Evolutionary conservation across 805 yeast species (phyloP), one percentile per base, ranked within the genome.

Genomic region (Lipomyces spencermartinsiae): DNA sequence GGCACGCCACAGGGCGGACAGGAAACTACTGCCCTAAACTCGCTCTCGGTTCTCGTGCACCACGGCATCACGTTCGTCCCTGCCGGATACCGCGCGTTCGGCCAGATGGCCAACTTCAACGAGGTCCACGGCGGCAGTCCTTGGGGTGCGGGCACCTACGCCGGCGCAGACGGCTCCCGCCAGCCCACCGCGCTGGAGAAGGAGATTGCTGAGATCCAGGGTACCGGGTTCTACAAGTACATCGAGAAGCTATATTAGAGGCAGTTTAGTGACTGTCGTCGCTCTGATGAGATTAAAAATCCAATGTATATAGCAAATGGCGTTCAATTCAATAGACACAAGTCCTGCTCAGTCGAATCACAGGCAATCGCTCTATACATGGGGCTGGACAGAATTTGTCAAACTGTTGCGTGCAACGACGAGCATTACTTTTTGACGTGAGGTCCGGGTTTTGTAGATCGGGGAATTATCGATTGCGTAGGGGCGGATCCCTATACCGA

Each of bases 91-190:
- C 84, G 82, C 70, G 81, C 84, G 4, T 88, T 88, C 78, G 83
- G 84, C 9, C 83, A 84, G 73, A 75, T 88, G 71, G 80, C 90
- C 56, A 83, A 83, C 79, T 75, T 88, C 58, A 85, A 83, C 2
- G 92, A 90, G 80, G 83, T 86, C 60, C 96, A 89, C 77, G 97
- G 97, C 72, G 91, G 90, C 64, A 85, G 93, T 29, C 86, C 97
- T 58, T 92, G 93, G 92, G 97, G 97, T 78, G 89, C 97, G 43
- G 97, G 97, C 74, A 81, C 91, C 54, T 82, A 84, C 75, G 93
- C 97, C 37, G 91, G 87, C 61, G 82, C 84, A 61, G 94, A 89
- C 76, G 97, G 97, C 62, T 85, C 90, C 7, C 87, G 96, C 82
- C 81, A 82, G 73, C 89, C 92, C 39, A 74, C 87, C 55, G 83